Base-by-base conservation (phyloP, 495 filamentous ascomycete species). In the Daldinia bambusicola region DNA sequence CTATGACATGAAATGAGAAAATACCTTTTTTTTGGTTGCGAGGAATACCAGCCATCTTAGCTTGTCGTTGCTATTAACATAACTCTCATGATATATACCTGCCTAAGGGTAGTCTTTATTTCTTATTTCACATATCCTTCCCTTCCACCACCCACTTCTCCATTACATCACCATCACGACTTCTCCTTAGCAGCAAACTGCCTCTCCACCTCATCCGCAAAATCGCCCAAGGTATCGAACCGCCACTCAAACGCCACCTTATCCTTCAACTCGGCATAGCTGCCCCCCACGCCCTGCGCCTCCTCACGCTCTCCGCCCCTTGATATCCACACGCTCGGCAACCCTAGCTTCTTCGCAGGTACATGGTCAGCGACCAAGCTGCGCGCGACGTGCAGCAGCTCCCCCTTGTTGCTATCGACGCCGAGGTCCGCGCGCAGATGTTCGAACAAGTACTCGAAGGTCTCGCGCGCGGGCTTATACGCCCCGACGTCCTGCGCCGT, bases 401-500 rank as follows among this genome's bases (percentile, higher is more conserved):
- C 80, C 0, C 76, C 83, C 61, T 81, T 81, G 22, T 82, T 79
- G 6, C 86, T 76, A 18, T 80, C 81, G n/a, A 81, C 71, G 0
- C 85, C 89, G 65, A 92, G 86, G 7, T 86, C 83, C n/a, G 71
- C 65, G 74, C 85, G 77, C 16, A 87, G 83, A 9, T 85, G 81
- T 13, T 65, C 56, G 22, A 92, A 80, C 77, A 93, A 76, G 63
- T 90, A 91, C 58, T 83, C 76, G 70, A 95, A 97, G 69, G 93
- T 94, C 36, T 66, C 64, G 37, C 80, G 73, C 63, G 84, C 81
- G 0, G 93, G 93, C 81, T 95, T 95, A 76, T 95, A 95, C 7
- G 80, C 82, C 9, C 92, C 91, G 37, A 94, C 87, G 45, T 90
- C 86, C 80, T 94, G 84, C 8, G 92, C 92, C 14, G 92, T 93